Evolutionary conservation across 345 rosid species (phyloP).

Genomic region (Brassica juncea): DNA sequence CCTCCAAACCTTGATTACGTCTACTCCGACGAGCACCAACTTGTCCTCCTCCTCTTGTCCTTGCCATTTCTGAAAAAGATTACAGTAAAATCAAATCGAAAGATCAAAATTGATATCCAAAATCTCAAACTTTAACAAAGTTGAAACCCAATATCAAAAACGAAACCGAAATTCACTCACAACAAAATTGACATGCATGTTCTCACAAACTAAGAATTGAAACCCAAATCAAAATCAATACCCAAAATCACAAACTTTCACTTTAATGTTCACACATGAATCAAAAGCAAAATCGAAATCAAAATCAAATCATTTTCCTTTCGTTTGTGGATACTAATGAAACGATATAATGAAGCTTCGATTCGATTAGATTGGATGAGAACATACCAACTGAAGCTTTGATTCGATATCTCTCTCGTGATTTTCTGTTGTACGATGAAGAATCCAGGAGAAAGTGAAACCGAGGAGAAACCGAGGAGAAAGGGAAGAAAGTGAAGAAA

Average conservation of each 20-base stretch:
- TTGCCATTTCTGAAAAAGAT: slow-evolving; percentile 2
- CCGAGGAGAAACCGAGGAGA: not conserved
- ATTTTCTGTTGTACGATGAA: not conserved
- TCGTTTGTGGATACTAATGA: too few species aligned
- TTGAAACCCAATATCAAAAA: not conserved
- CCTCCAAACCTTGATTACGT: slow-evolving; percentile 3
- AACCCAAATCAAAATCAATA: not conserved
- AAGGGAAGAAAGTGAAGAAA: not conserved
- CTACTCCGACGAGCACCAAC: slow-evolving; percentile 15
- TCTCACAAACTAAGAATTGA: not conserved
- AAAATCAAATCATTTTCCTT: not conserved
- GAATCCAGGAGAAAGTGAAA: not conserved
- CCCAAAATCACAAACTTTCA: not conserved
- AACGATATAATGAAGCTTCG: not conserved
- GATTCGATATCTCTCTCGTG: not conserved
- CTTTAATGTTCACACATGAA: not conserved
- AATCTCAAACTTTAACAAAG: not conserved
- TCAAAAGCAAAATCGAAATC: not conserved
- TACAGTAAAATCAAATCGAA: not conserved
- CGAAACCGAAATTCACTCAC: not conserved
- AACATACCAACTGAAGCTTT: not conserved
- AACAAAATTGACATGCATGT: not conserved
- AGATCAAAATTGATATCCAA: not conserved
- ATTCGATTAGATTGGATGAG: not conserved
- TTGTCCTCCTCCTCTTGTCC: slow-evolving; percentile 16